phyloP scores from a whole-genome alignment of 2,329 filamentous ascomycete genomes.

The Alternaria panax region DNA sequence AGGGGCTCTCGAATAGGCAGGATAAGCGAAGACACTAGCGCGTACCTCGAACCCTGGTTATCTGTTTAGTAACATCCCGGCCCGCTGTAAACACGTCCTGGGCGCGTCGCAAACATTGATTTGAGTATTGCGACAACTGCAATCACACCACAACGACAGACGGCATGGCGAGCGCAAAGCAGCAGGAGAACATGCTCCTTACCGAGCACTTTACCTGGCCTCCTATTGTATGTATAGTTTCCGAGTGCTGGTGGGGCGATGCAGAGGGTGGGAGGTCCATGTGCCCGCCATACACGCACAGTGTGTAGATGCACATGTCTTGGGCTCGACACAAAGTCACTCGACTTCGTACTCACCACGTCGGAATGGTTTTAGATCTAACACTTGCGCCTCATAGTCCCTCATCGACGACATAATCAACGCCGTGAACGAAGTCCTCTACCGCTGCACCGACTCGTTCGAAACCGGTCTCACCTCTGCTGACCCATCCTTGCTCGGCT shows the following conservation, averaged over 20 bases:
- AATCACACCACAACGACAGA: background rate
- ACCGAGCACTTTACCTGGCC: slow-evolving; percentile 97
- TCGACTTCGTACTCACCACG: background rate
- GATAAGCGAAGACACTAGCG: slow-evolving; percentile 12
- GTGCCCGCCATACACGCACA: slow-evolving; percentile 13
- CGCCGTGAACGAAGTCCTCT: slow-evolving; percentile 90
- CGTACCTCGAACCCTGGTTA: slow-evolving; percentile 12
- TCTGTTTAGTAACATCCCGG: slow-evolving; percentile 20
- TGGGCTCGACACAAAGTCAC: background rate
- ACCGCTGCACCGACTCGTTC: slow-evolving; percentile 85
- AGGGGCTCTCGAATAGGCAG: background rate
- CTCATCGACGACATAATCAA: slow-evolving; percentile 99
- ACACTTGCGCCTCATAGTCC: slow-evolving; percentile 61
- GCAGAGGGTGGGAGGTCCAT: background rate
- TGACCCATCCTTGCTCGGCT: slow-evolving; percentile 81
- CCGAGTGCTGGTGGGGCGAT: background rate
- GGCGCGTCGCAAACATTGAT: slow-evolving; percentile 32
- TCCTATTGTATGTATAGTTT: slow-evolving; percentile 71
- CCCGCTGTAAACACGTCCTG: slow-evolving; percentile 29
- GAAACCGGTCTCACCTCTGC: slow-evolving; percentile 81
- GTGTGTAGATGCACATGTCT: background rate
- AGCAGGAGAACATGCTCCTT: slow-evolving; percentile 68
- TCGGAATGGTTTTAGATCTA: background rate
- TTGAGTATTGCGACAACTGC: slow-evolving; percentile 16
- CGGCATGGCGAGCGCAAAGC: slow-evolving; percentile 54